These are phyloP conservation scores for Cynanchum wilfordii DNA, from an alignment of 257 asterid genomes.

Conservation along the genomic window DNA sequence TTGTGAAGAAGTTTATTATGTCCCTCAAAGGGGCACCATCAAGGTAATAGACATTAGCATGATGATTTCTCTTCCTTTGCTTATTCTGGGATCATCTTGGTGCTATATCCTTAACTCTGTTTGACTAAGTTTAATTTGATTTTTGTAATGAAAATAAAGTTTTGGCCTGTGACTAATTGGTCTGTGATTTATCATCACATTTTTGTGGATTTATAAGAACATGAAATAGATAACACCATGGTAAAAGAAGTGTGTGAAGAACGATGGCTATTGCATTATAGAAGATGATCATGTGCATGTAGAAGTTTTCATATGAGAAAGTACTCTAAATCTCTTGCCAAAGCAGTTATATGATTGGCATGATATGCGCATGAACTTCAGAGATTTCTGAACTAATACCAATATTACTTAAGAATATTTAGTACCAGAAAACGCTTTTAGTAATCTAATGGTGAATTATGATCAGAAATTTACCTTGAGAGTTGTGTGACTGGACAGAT, in stretches of 20 bases:
- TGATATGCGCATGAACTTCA: background rate
- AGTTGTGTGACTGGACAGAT: background rate
- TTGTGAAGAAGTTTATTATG: conserved; percentile 88
- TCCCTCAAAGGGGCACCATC: conserved; percentile 79
- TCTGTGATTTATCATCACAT: background rate
- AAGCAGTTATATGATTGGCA: background rate
- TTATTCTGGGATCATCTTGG: background rate
- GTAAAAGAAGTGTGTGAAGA: background rate
- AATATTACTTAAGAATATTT: background rate
- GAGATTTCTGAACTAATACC: background rate
- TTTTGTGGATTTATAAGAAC: background rate
- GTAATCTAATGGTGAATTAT: background rate
- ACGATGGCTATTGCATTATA: background rate
- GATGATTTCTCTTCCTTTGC: background rate
- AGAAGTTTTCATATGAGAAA: background rate
- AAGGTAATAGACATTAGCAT: conserved; percentile 45
- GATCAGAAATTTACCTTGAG: background rate
- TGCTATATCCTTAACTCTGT: background rate
- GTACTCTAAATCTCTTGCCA: background rate
- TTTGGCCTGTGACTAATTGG: background rate
- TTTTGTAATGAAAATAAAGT: background rate
- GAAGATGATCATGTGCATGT: background rate
- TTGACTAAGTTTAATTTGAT: background rate
- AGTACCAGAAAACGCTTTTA: background rate
- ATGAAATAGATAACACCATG: background rate